Base-by-base conservation (phyloP, 176 grass and related monocot genomes). In the Secale cereale region DNA sequence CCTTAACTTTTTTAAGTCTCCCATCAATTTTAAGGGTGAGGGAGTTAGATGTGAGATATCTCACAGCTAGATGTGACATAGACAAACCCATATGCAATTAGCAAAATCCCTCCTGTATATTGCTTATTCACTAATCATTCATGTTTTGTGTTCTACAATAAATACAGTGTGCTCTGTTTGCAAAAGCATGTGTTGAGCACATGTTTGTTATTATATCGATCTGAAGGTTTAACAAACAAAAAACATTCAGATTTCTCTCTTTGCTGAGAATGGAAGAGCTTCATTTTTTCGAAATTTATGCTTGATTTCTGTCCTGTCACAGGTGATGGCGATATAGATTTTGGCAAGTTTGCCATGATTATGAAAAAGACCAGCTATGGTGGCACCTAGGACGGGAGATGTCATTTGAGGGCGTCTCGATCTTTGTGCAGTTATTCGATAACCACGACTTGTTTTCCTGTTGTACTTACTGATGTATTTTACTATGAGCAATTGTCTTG, bases 301-400 rank as follows among this genome's bases (percentile, higher is more conserved):
- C 28, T 41, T 16, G 1, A 20, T 70, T 77, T 69, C 3, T 85
- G 63, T 13, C 70, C 28, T 86, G 28, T 48, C 7, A 36, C 88
- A 98, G 93, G 88, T 63, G 97, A 98, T 27, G 88, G 93, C 22
- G 93, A 98, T 83, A 89, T 98, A 35, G 91, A 95, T 76, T 77
- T 82, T 6, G 89, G 94, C 0, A 93, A 94, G 62, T 98, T 98
- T 68, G 29, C 74, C n/a, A 86, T 83, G 86, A 91, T 98, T 41
- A 94, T 98, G 93, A 94, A 72, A 64, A 92, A 88, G 64, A 91
- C 93, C 4, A 86, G 54, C 81, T 98, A 88, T 74, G 89, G 89
- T 74, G 89, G 89, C 50, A 86, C 79, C 86, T 95, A 95, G 75
- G 30, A 31, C 7, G 10, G 36, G 36, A 37, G 28, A 46, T 65